Evolutionary conservation across 805 yeast species (phyloP), one percentile per base, ranked within the genome.

Genomic region (Saccharomycopsis oosterbeekiorum): DNA sequence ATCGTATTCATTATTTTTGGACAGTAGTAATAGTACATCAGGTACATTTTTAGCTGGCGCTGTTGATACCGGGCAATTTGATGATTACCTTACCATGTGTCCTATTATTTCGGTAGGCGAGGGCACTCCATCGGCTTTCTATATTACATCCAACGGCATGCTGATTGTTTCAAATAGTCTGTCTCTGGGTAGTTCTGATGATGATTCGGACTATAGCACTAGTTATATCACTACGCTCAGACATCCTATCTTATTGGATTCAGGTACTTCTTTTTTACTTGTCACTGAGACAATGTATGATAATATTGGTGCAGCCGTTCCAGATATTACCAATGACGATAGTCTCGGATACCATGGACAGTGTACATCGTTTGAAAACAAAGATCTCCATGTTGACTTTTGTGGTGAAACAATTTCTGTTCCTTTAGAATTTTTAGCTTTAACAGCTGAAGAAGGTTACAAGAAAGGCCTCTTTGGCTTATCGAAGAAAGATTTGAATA

Each of bases 361-460:
- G 5, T 86, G 90, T 70, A 66, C 70, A 64, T 61, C 60, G 9
- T 63, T 64, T n/a, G 69, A 71, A 58, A 64, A 70, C 59, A 71
- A 71, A 1, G 64, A 70, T 65, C 63, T 82, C 9, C 72, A 74
- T 53, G 81, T 82, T 65, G 74, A 80, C 65, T 84, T 86, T 71
- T 82, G 83, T 63, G 90, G 89, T 8, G 69, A 76, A n/a, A 67
- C 70, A 9, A 80, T 86, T 62, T 69, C 74, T 15, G 82, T 80
- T 4, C 85, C 88, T 29, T 68, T 81, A 24, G 42, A 64, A 4
- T 68, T 71, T 65, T 72, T 73, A 62, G 63, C 74, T 19, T 2
- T 36, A 11, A 14, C 55, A 19, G 57, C 42, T 41, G 10, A 43
- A 4, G 60, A 54, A 15, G 53, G n/a, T 21, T 21, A 47, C 14